Evolutionary conservation across 768 basidiomycete genomes (phyloP).

Genomic region (Epithele typhae): DNA sequence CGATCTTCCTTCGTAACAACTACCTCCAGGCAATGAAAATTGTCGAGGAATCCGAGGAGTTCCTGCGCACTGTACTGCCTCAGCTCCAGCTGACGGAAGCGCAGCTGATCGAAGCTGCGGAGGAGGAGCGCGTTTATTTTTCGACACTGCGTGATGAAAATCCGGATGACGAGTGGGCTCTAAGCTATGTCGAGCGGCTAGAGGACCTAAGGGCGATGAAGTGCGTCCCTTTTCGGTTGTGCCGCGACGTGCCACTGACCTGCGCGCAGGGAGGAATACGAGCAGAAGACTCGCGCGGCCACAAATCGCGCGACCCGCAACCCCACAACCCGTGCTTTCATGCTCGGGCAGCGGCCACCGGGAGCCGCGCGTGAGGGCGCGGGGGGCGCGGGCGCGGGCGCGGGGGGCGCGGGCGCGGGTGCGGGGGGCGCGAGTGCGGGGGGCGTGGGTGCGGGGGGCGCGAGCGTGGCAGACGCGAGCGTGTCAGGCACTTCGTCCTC

Average conservation of each 20-base stretch:
- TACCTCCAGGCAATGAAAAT: conserved; percentile 27
- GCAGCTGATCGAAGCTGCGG: conserved; percentile 21
- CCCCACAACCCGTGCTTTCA: no score
- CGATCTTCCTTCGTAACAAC: conserved; percentile 24
- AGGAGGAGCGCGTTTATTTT: conserved; percentile 25
- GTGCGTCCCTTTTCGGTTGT: background rate
- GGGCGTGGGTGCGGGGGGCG: no score
- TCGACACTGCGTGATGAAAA: conserved; percentile 25
- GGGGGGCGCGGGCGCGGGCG: no score
- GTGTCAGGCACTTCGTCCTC: background rate
- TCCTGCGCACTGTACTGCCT: conserved; percentile 12
- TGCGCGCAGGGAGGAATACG: no score
- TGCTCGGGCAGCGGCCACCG: no score
- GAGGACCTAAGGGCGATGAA: conserved; percentile 15
- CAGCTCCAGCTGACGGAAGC: conserved; percentile 11
- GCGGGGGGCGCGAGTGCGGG: no score
- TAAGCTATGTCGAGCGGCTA: conserved; percentile 31
- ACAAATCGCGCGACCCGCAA: no score
- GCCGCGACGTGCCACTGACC: background rate
- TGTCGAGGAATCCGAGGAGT: conserved; percentile 14
- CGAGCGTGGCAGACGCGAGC: background rate
- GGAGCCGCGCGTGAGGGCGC: no score
- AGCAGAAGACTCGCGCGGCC: no score
- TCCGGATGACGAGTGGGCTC: conserved; percentile 20
- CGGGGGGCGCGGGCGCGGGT: no score